Base-by-base conservation (phyloP, 352 stramenopile species). In the Pythium graminicola region DNA sequence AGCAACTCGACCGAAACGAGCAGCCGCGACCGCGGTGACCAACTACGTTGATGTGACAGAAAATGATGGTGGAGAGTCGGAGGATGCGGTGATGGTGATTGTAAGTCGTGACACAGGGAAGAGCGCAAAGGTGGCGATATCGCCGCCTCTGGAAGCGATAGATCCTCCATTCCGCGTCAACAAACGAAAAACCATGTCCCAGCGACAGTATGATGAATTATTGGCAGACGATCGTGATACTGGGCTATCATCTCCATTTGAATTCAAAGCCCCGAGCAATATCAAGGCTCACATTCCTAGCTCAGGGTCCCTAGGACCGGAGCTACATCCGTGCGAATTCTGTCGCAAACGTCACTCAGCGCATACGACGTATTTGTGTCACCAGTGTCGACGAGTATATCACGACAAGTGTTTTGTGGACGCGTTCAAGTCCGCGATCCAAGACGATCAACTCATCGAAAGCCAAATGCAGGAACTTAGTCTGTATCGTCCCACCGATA, bases 371-470 rank as follows among this genome's bases (percentile, higher is more conserved):
- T 57, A 49, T 22, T 22, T 40, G 13, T 63, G 55, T 36, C 26
- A 43, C 26, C 22, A 38, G 8, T 63, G 55, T 42, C 39, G 29
- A 3, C 55, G 55, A 16, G 43, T 53, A n/a, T 63, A 63, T 42
- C 55, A 63, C 33, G 55, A 55, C 48, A 54, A 50, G 32, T 63
- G 55, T 20, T 45, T 63, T 9, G 24, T 57, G 4, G 31, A 56
- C 6, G 27, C 36, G 13, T 56, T 56, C 39, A 42, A 40, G 24
- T 19, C 35, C 2, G 28, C 24, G 33, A 19, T 63, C 17, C n/a
- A 54, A 4, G 31, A 47, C 6, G 23, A 33, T 4, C n/a, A 53
- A 11, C 19, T 48, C 7, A 42, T 63, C 17, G 55, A 57, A 38
- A 26, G 28, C 3, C 55, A 63, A 23, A 40, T 63, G 40, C 40